phyloP scores from a whole-genome alignment of 2,329 filamentous ascomycete genomes.

The Apiospora aurea region DNA sequence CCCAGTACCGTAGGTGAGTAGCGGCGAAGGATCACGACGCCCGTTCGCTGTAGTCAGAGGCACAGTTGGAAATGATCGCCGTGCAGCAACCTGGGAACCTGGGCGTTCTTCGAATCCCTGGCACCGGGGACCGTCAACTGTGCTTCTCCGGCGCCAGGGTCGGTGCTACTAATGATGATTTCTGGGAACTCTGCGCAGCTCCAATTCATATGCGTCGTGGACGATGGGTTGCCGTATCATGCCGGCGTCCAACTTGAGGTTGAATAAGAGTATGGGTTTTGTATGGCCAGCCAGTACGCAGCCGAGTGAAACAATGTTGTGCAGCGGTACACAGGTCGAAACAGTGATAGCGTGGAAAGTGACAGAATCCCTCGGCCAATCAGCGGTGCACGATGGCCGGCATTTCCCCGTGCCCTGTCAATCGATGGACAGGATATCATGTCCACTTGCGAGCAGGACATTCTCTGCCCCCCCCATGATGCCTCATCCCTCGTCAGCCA shows the following conservation, averaged over 20 bases:
- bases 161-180: background rate
- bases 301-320: slow-evolving; percentile 17
- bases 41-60: background rate
- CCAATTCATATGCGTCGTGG: background rate
- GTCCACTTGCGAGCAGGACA: too few relatives aligned
- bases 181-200: background rate
- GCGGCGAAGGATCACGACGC: background rate
- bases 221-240: background rate
- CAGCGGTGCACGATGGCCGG: background rate
- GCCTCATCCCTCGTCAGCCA: slow-evolving; percentile 3
- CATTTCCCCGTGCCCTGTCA: background rate
- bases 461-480: too few relatives aligned
- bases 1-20: background rate
- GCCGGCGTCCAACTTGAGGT: background rate
- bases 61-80: background rate
- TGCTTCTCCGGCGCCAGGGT: background rate
- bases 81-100: background rate
- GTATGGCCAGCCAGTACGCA: background rate
- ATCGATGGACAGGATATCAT: background rate
- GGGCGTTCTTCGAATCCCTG: background rate
- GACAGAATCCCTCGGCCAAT: background rate
- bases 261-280: background rate
- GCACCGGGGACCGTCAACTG: background rate
- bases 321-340: slow-evolving; percentile 2
- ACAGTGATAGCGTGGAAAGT: slow-evolving; percentile 16